Conservation (phyloP, 352 stramenopile species). For the Globisporangium parvum region DNA sequence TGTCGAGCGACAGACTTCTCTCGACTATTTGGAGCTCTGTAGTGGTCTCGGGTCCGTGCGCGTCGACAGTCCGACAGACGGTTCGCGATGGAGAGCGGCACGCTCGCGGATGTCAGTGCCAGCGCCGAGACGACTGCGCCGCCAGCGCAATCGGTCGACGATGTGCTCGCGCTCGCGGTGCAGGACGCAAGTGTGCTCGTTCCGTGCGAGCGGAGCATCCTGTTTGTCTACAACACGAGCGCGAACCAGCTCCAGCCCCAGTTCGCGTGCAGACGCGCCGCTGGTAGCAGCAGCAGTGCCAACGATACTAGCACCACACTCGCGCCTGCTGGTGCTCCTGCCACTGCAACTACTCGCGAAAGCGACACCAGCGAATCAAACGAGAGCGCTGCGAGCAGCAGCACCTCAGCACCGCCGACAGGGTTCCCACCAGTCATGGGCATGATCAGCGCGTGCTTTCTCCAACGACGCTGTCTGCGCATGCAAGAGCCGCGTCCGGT, state of each 20-base stretch:
- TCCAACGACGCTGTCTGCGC: constrained; percentile 44
- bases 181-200: constrained; percentile 32
- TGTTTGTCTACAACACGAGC: constrained; percentile 52
- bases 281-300: background rate
- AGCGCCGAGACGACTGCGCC: background rate
- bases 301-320: background rate
- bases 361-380: background rate
- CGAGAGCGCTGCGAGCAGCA: background rate
- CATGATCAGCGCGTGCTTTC: constrained; percentile 49
- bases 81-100: too few species aligned
- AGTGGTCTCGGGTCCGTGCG: too few species aligned
- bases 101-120: too few species aligned
- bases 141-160: background rate
- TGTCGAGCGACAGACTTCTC: too few species aligned
- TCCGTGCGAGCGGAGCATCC: constrained; percentile 36
- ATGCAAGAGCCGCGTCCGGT: constrained; percentile 55
- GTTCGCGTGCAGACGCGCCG: constrained; percentile 16
- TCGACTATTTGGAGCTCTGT: too few species aligned
- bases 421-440: constrained; percentile 48
- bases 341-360: background rate
- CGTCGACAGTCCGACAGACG: too few species aligned
- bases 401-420: background rate
- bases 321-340: background rate
- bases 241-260: constrained; percentile 37
- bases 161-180: constrained; percentile 30